A percentile compares a stretch with the other conserved stretches of the same genome.
phyloP scores from a whole-genome alignment of 2,329 filamentous ascomycete species.

The Fusarium phyllophilum region DNA sequence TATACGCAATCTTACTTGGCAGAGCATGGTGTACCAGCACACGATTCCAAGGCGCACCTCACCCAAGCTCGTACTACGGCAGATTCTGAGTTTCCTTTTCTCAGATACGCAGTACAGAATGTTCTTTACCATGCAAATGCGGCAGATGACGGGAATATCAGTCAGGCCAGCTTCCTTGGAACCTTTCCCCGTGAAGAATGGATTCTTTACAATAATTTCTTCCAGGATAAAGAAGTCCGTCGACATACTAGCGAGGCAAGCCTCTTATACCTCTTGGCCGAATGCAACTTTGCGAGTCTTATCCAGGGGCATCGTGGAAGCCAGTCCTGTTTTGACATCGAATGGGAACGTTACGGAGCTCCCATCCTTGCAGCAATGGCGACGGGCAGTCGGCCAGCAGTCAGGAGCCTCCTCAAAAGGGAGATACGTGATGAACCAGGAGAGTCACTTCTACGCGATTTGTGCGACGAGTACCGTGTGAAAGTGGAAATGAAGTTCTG shows the following conservation, averaged over 20 bases:
- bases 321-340: not conserved
- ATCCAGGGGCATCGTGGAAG: accelerated
- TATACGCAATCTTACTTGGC: not conserved
- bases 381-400: not conserved
- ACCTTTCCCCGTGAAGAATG: not conserved
- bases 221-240: not conserved
- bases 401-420: not conserved
- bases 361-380: not conserved
- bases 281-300: not conserved
- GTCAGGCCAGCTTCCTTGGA: not conserved
- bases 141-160: not conserved
- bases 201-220: not conserved
- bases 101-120: constrained; percentile 14
- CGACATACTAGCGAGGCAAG: not conserved
- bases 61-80: accelerated
- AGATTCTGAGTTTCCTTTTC: constrained; percentile 10
- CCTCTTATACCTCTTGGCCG: constrained; percentile 21
- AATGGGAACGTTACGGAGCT: not conserved
- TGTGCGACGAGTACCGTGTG: accelerated
- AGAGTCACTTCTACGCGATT: accelerated
- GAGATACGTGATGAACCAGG: accelerated
- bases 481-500: accelerated
- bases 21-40: not conserved
- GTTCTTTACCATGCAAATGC: constrained; percentile 26
- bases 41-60: accelerated